Evolutionary conservation across 177 flowering plant species (phyloP), one percentile per base, ranked within the genome.

Genomic region (Vitis hybrid): DNA sequence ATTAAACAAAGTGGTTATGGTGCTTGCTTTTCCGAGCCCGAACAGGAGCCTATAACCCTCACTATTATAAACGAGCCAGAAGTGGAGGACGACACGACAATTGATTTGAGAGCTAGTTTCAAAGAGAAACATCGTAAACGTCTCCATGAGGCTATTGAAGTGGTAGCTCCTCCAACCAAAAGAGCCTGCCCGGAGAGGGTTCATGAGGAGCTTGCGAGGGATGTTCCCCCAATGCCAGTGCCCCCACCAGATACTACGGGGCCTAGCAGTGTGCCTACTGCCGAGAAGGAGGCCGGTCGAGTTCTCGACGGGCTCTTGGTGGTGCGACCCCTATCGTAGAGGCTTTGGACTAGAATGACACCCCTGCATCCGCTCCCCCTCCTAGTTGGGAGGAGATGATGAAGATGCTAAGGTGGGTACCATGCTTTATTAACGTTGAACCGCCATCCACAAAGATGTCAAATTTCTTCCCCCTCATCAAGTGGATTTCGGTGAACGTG

Each of bases 21-120:
- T 20, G 29, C 5, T 26, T 26, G 29, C 29, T 0, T 26, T 26
- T 26, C 0, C 29, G 4, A 26, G 5, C 29, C 0, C 0, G 0
- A 26, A 26, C 0, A 0, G 0, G 29, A 26, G 29, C 29, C 29
- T 26, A 26, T 26, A 26, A 0, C 29, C 29, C 29, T 26, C 29
- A 26, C 0, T 0, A 0, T 26, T 26, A 26, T 26, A 26, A 26
- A 26, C 29, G 29, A 26, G 29, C 0, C 29, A 0, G 0, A 26
- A 26, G 29, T 26, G 29, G 29, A 26, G 29, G 29, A 26, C 29
- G 29, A 26, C 29, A 26, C 0, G 29, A 0, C 0, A 26, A 26
- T 0, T 26, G 0, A 26, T 26, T 26, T 26, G 29, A 26, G 29
- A 26, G 29, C 4, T 0, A 0, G 0, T 0, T 26, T 26, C 29